Evolutionary conservation across 805 yeast genomes (phyloP).

Genomic region (Priceomyces melissophilus): DNA sequence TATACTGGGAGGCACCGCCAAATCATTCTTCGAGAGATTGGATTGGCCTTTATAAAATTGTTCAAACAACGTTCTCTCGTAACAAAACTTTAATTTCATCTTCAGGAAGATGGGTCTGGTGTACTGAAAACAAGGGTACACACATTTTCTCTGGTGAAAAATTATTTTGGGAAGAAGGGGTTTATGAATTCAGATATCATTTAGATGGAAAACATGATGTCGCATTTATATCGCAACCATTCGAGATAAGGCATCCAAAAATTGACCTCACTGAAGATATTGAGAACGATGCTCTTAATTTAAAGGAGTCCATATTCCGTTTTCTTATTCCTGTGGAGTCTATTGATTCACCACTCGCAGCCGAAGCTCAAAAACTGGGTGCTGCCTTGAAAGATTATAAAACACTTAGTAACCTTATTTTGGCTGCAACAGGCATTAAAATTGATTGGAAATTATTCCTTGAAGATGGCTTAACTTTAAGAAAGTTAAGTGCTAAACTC

Average conservation of each 20-base stretch:
- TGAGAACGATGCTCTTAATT: slow-evolving; percentile 23
- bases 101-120: slow-evolving; percentile 62
- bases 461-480: slow-evolving; percentile 24
- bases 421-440: slow-evolving; percentile 32
- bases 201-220: slow-evolving; percentile 66
- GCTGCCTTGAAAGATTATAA: slow-evolving; percentile 29
- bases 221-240: slow-evolving; percentile 60
- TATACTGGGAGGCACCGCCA: slow-evolving; percentile 54
- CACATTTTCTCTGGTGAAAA: slow-evolving; percentile 47
- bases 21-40: slow-evolving; percentile 55
- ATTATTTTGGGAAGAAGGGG: slow-evolving; percentile 64
- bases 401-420: slow-evolving; percentile 24
- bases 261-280: slow-evolving; percentile 39
- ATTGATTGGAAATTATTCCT: slow-evolving; percentile 38
- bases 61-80: slow-evolving; percentile 55
- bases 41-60: slow-evolving; percentile 70
- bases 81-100: slow-evolving; percentile 59
- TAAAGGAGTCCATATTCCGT: slow-evolving; percentile 31
- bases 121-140: slow-evolving; percentile 38
- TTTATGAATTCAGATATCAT: slow-evolving; percentile 73
- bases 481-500: slow-evolving; percentile 27
- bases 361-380: slow-evolving; percentile 21
- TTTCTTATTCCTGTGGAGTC: slow-evolving; percentile 24
- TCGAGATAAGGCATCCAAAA: slow-evolving; percentile 49
- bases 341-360: slow-evolving; percentile 24